Evolutionary conservation across 2,329 filamentous ascomycete genomes (phyloP).

Genomic region (Thielaviopsis cerberus): DNA sequence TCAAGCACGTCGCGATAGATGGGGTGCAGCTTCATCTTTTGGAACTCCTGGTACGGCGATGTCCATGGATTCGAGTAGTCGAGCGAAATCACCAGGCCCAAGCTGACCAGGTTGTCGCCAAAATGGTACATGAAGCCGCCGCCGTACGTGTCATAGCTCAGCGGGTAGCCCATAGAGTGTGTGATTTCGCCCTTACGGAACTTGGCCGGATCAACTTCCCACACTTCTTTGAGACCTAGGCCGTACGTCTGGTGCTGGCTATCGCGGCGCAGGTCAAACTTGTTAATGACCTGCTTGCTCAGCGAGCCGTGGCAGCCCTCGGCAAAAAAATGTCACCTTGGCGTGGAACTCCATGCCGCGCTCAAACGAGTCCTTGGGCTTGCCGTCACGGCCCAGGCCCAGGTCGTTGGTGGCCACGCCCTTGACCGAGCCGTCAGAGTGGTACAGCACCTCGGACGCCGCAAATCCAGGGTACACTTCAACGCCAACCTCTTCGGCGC

Average conservation of each 20-base stretch:
- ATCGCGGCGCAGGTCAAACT: constrained; percentile 75
- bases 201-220: constrained; percentile 87
- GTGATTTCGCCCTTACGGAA: constrained; percentile 71
- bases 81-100: constrained; percentile 79
- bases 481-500: constrained; percentile 89
- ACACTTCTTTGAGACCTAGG: constrained; percentile 87
- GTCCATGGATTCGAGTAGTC: constrained; percentile 96
- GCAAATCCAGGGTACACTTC: constrained; percentile 95
- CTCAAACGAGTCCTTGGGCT: constrained; percentile 79
- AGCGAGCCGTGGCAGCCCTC: constrained; percentile 93
- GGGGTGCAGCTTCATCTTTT: constrained; percentile 97
- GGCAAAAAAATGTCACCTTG: constrained; percentile 69
- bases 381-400: constrained; percentile 63
- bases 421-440: constrained; percentile 67
- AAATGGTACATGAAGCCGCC: constrained; percentile 99
- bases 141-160: constrained; percentile 78
- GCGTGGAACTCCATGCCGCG: constrained; percentile 98
- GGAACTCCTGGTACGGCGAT: constrained; percentile 88
- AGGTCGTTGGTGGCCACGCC: constrained; percentile 94
- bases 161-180: constrained; percentile 83
- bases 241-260: constrained; percentile 92
- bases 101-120: constrained; percentile 82
- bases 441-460: constrained; percentile 80
- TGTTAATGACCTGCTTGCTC: constrained; percentile 86
- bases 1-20: constrained; percentile 72